Evolutionary conservation across 1,139 yeast genomes (phyloP), one percentile per base, ranked within the genome.

Genomic region (Saccharomyces pastorianus): DNA sequence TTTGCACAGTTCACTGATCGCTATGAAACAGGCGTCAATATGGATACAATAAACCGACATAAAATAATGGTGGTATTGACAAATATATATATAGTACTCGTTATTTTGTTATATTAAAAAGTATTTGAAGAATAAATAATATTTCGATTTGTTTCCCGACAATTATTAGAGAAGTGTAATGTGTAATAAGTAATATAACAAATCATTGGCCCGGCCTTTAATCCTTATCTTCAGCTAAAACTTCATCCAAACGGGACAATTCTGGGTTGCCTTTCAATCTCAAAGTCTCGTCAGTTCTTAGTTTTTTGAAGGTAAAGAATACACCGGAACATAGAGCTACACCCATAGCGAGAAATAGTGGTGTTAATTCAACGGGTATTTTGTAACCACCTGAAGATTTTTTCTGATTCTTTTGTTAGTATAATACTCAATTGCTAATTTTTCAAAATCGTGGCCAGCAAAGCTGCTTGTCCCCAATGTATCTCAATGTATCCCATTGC

Each of bases 351-450:
- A 77, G 70, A 61, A 78, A 76, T 71, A 86, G 79, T 71, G 95
- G 95, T 70, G 85, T 83, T 78, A 86, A 76, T 75, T 86, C 95
- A 55, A 85, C 82, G 62, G 95, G 95, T 54, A 83, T 69, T 48
- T 61, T 59, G 65, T 70, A 52, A 61, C 71, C 74, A 53, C 31
- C 27, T 9, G 66, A 57, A 56, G 69, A 64, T 64, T 72, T 71
- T 64, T 70, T 66, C 62, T 38, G 6, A 38, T 38, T 63, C 23
- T 76, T 74, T 26, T 25, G 17, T 38, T 20, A 50, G 48, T 25
- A 50, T 14, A 27, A 46, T 46, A 46, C 11, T 46, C 11, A 2
- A 46, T 46, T 20, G 23, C 23, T 4, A 4, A 20, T 20, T 20
- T 20, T 20, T 20, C 4, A 4, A 20, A 20, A 3, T 20, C 23